These are phyloP conservation scores for Ceratocystis diversiconidia DNA, from an alignment of 2,329 filamentous ascomycete genomes.

Conservation along the genomic window DNA sequence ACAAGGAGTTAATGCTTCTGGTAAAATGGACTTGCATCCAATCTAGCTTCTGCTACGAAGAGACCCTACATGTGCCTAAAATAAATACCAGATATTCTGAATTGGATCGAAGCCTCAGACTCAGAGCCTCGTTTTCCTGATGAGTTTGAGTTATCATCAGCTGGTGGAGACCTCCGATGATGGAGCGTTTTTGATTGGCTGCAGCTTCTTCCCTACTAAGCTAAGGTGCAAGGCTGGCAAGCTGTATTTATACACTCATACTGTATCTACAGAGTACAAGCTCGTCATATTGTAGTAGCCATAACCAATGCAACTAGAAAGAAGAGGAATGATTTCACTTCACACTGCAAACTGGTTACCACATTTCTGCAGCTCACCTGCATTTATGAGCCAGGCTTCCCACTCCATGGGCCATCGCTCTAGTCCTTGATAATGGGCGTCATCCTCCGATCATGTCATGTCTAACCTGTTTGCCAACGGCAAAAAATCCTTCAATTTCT, in stretches of 20 bases:
- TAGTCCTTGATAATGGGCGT: neutral
- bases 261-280: neutral
- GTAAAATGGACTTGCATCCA: too few relatives aligned
- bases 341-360: too few relatives aligned
- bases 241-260: neutral
- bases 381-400: too few relatives aligned
- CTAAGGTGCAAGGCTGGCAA: neutral
- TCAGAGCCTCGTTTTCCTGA: too few relatives aligned
- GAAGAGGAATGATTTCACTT: too few relatives aligned
- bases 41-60: too few relatives aligned
- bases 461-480: neutral
- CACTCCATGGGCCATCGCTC: neutral
- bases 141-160: neutral
- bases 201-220: slow-evolving; percentile 22
- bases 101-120: too few relatives aligned
- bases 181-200: slow-evolving; percentile 49
- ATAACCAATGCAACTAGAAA: too few relatives aligned
- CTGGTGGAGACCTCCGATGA: slow-evolving; percentile 29
- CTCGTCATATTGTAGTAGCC: neutral
- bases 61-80: too few relatives aligned
- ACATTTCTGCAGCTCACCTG: too few relatives aligned
- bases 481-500: neutral
- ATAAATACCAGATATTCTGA: too few relatives aligned
- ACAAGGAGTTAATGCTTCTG: too few relatives aligned
- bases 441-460: neutral